Evolutionary conservation across 2,329 filamentous ascomycete genomes (phyloP).

Genomic region (Fusarium palustre): DNA sequence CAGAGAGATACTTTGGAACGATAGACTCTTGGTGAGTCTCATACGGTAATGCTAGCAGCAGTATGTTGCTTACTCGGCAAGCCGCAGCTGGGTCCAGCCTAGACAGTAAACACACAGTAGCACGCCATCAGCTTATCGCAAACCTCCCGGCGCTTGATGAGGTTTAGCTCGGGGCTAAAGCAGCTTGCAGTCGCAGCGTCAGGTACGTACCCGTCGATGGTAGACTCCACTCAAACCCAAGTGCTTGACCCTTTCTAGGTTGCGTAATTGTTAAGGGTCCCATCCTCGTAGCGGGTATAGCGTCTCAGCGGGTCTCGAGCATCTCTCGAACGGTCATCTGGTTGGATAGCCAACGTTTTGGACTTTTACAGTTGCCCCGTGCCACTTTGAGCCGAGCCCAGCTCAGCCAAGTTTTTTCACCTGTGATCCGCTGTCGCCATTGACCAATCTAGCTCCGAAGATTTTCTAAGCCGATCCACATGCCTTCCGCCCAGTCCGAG

Average conservation of each 20-base stretch:
- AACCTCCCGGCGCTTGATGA: conserved; percentile 44
- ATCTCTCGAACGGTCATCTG: conserved; percentile 31
- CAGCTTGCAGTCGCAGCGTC: conserved; percentile 14
- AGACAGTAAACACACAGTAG: conserved; percentile 35
- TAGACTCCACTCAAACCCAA: conserved; percentile 5
- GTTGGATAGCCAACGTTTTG: conserved; percentile 46
- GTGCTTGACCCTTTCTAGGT: conserved; percentile 41
- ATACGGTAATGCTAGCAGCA: neutral
- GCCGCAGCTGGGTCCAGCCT: conserved; percentile 30
- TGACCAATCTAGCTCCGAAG: conserved; percentile 25
- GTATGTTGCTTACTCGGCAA: neutral
- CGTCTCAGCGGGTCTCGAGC: conserved; percentile 21
- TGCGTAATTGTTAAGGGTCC: conserved; percentile 44
- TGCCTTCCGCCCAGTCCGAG: conserved; percentile 33
- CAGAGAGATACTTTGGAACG: conserved; percentile 27
- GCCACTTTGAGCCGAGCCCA: conserved; percentile 33
- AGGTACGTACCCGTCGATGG: conserved; percentile 40
- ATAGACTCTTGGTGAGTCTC: conserved; percentile 10
- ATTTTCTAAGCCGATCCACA: conserved; percentile 22
- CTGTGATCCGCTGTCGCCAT: conserved; percentile 25
- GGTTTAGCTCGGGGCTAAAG: conserved; percentile 41
- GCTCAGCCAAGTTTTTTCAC: conserved; percentile 27
- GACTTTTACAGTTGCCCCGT: conserved; percentile 37
- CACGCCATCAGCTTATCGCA: conserved; percentile 49
- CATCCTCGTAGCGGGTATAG: conserved; percentile 32